These are phyloP conservation scores for Penicillium sp. DNA, from an alignment of 2,329 filamentous ascomycete genomes.

Conservation along the genomic window DNA sequence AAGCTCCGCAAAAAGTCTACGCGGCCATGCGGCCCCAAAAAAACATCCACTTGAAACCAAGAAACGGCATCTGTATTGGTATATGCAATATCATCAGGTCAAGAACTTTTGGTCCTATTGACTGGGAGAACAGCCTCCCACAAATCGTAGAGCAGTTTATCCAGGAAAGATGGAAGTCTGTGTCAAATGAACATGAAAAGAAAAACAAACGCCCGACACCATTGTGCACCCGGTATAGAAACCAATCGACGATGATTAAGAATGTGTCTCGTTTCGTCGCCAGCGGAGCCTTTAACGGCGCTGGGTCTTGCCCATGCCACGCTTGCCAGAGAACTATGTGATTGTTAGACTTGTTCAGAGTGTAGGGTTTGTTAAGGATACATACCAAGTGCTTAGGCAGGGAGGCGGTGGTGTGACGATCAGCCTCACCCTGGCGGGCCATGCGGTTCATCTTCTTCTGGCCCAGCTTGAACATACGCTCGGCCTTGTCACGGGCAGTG, in stretches of 20 bases:
- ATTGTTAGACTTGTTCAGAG: conserved; percentile 29
- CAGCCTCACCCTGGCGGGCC: conserved; percentile 93
- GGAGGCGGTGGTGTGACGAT: conserved; percentile 79
- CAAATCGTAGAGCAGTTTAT: conserved; percentile 21
- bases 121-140: conserved; percentile 16
- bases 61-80: conserved; percentile 24
- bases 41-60: neutral
- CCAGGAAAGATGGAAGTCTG: conserved; percentile 12
- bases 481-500: conserved; percentile 69
- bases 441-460: conserved; percentile 99
- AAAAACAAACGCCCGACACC: conserved; percentile 27
- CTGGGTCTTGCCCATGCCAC: conserved; percentile 83
- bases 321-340: conserved; percentile 77
- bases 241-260: conserved; percentile 31
- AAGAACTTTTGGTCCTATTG: conserved; percentile 28
- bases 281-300: conserved; percentile 35
- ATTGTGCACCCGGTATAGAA: conserved; percentile 30
- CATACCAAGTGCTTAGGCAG: conserved; percentile 88
- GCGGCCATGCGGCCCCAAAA: neutral
- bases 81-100: conserved; percentile 29
- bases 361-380: conserved; percentile 23
- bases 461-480: conserved; percentile 79
- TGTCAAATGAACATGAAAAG: conserved; percentile 19
- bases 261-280: conserved; percentile 30
- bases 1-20: neutral